Percentiles rank a stretch among this genome's conserved stretches.
phyloP scores from a whole-genome alignment of 2,329 filamentous ascomycete species.

The Fulvia fulva region DNA sequence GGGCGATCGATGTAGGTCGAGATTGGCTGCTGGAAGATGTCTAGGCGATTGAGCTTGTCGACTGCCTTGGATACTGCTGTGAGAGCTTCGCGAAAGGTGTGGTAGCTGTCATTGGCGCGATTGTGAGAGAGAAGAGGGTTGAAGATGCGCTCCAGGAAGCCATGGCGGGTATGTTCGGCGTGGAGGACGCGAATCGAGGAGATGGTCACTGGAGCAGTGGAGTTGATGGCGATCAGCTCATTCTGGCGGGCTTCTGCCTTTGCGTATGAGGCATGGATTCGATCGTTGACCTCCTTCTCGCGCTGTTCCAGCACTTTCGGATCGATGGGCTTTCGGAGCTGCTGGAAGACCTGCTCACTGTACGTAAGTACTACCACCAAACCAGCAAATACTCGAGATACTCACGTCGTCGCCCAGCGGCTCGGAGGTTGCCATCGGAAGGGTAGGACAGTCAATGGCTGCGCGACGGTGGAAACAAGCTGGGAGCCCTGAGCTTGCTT shows the following conservation, averaged over 20 bases:
- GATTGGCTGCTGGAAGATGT: constrained; percentile 82
- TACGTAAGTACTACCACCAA: background rate
- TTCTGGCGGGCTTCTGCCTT: constrained; percentile 61
- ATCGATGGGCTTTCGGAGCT: constrained; percentile 56
- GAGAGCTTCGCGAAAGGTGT: constrained; percentile 77
- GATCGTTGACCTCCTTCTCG: constrained; percentile 57
- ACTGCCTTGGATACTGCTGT: constrained; percentile 66
- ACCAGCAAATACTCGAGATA: background rate
- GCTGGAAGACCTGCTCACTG: constrained; percentile 53
- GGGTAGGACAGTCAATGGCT: background rate
- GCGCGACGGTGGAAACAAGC: background rate
- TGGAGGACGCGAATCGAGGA: constrained; percentile 80
- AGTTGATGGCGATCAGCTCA: constrained; percentile 75
- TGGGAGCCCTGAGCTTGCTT: background rate
- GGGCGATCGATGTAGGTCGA: constrained; percentile 78
- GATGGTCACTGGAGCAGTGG: constrained; percentile 81
- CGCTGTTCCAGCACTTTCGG: constrained; percentile 56
- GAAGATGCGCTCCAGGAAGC: constrained; percentile 79
- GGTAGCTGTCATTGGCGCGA: constrained; percentile 42
- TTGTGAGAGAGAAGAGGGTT: constrained; percentile 69
- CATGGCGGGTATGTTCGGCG: constrained; percentile 74
- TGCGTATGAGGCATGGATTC: constrained; percentile 55
- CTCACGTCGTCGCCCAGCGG: constrained; percentile 22
- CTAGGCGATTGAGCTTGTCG: constrained; percentile 73
- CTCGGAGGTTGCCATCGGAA: constrained; percentile 18